A percentile compares a stretch with the other conserved stretches of the same genome.
These are phyloP conservation scores for Kodamaea sp. DNA, from an alignment of 1,139 yeast species.

Conservation along the genomic window DNA sequence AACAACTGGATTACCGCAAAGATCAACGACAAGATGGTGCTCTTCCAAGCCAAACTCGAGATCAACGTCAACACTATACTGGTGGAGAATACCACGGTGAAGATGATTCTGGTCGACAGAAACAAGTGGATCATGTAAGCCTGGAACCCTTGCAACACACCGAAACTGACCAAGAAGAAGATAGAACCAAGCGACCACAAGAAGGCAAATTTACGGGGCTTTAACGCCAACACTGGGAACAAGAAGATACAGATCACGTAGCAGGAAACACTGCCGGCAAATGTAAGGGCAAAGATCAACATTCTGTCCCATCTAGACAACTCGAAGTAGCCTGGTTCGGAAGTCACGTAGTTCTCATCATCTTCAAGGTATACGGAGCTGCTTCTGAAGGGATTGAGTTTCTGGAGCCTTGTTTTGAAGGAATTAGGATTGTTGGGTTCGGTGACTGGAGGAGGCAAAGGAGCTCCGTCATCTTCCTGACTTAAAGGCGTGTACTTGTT, in stretches of 20 bases:
- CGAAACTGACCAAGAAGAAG: constrained; percentile 57
- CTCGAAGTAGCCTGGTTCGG: constrained; percentile 49
- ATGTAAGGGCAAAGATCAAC: constrained; percentile 54
- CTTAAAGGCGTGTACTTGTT: constrained; percentile 33
- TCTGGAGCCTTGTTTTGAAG: constrained; percentile 32
- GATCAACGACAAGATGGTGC: constrained; percentile 49
- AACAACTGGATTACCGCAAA: constrained; percentile 54
- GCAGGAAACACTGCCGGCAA: constrained; percentile 56
- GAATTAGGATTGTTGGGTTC: constrained; percentile 22
- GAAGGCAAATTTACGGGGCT: constrained; percentile 60
- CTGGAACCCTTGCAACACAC: constrained; percentile 54
- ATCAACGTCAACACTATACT: constrained; percentile 53
- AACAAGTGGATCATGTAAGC: constrained; percentile 51
- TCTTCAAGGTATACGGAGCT: constrained; percentile 42
- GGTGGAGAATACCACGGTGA: constrained; percentile 49
- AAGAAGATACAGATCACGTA: constrained; percentile 55
- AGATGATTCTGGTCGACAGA: constrained; percentile 51
- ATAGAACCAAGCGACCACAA: constrained; percentile 65
- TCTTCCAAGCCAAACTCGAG: constrained; percentile 47
- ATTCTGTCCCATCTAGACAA: constrained; percentile 62
- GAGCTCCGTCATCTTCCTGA: constrained; percentile 35
- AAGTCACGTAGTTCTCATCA: constrained; percentile 46
- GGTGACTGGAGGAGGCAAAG: constrained; percentile 45
- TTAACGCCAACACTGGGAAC: constrained; percentile 56
- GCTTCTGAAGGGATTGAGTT: constrained; percentile 43